These are phyloP conservation scores for Metarhizium album DNA, from an alignment of 2,329 filamentous ascomycete species.

Conservation along the genomic window DNA sequence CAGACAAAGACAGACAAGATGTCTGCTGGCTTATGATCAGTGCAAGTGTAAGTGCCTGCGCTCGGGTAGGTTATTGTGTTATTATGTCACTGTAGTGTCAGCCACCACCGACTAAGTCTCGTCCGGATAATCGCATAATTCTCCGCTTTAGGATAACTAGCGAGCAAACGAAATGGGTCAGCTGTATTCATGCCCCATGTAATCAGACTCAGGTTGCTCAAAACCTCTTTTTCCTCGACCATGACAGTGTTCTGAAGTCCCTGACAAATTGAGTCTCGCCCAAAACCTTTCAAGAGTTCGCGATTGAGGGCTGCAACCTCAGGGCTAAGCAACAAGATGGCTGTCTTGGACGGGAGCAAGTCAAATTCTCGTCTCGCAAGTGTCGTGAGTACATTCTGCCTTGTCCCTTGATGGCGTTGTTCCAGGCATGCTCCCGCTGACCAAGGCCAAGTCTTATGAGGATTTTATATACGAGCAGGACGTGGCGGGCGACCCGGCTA, in stretches of 20 bases:
- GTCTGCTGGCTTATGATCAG: not conserved
- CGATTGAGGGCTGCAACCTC: not conserved
- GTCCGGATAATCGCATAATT: not conserved
- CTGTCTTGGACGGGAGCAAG: not conserved
- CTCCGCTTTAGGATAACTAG: not conserved
- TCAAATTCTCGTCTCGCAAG: not conserved
- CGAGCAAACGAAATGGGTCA: not conserved
- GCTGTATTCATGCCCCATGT: not conserved
- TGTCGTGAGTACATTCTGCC: not conserved
- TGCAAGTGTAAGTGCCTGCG: too few relatives aligned
- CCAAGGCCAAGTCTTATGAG: slow-evolving; percentile 56
- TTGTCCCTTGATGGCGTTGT: not conserved
- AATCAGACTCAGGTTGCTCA: not conserved
- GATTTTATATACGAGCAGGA: slow-evolving; percentile 97
- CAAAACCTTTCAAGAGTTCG: not conserved
- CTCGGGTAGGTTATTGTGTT: too few relatives aligned
- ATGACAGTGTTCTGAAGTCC: not conserved
- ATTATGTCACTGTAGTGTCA: not conserved
- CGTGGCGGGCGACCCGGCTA: slow-evolving; percentile 73
- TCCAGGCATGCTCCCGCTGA: not conserved
- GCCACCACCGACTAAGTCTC: not conserved
- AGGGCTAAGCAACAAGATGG: not conserved
- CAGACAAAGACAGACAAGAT: not conserved
- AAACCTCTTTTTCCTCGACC: not conserved
- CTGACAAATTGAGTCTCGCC: not conserved